Evolutionary conservation across 106 monocot genomes (phyloP).

Genomic region (Ottelia alismoides): DNA sequence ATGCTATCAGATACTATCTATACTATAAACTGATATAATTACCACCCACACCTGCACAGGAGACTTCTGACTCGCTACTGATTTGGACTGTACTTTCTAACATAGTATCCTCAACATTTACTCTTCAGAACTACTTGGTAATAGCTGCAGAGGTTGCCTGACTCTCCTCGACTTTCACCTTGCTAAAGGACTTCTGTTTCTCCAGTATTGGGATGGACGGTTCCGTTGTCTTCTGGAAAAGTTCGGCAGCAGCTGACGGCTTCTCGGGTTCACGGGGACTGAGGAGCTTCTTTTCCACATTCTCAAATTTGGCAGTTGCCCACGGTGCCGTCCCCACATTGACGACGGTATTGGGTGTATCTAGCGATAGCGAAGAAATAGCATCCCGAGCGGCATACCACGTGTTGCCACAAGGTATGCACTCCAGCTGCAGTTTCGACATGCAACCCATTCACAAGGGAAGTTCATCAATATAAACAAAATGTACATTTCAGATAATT

Average conservation of each 20-base stretch:
- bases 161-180: slow-evolving; percentile 30
- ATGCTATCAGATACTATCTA: too few species aligned
- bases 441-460: too few species aligned
- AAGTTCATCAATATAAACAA: too few species aligned
- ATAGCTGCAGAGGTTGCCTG: background rate
- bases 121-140: too few species aligned
- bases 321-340: slow-evolving; percentile 80
- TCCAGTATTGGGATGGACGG: slow-evolving; percentile 58
- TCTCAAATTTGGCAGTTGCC: slow-evolving; percentile 77
- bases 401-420: slow-evolving; percentile 58
- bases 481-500: too few species aligned
- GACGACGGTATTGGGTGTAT: slow-evolving; percentile 33
- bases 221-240: slow-evolving; percentile 44
- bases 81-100: too few species aligned
- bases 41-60: too few species aligned
- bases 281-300: slow-evolving; percentile 54
- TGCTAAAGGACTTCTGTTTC: slow-evolving; percentile 45
- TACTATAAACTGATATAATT: too few species aligned
- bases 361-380: slow-evolving; percentile 58
- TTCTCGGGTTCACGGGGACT: slow-evolving; percentile 61
- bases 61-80: too few species aligned
- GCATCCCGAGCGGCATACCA: slow-evolving; percentile 77
- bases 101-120: too few species aligned
- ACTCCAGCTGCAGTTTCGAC: slow-evolving; percentile 87
- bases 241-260: slow-evolving; percentile 18